A percentile compares a stretch with the other conserved stretches of the same genome.
Conservation (phyloP, 148 eudicot genomes). For the Nepenthes gracilis region DNA sequence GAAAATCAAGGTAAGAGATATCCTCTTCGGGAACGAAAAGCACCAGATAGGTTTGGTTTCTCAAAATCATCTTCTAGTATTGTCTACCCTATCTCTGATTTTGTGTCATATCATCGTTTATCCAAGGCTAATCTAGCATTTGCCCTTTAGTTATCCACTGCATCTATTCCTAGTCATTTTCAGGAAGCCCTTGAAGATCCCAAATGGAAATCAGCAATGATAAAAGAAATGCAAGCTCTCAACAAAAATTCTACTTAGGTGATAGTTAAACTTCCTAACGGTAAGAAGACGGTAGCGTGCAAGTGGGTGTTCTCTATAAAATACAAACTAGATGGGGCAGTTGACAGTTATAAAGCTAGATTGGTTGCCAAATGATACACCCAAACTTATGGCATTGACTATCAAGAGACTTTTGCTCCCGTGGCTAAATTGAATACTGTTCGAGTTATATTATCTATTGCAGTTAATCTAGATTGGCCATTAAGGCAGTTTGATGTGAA, state of each 20-base stretch:
- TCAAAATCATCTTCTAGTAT: too few species aligned
- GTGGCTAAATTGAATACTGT: not conserved
- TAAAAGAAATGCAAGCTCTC: not conserved
- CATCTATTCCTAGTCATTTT: not conserved
- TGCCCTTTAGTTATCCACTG: too few species aligned
- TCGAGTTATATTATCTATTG: not conserved
- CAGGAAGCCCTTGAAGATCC: not conserved
- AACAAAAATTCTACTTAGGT: not conserved
- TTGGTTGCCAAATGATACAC: not conserved
- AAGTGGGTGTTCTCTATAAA: not conserved
- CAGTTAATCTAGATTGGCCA: not conserved
- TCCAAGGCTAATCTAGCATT: too few species aligned
- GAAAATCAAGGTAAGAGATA: too few species aligned
- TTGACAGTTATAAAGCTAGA: not conserved
- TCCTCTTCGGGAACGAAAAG: too few species aligned
- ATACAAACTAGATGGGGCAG: not conserved
- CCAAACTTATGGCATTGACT: not conserved
- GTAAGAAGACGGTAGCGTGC: not conserved
- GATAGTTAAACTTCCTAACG: not conserved
- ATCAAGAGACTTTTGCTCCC: not conserved
- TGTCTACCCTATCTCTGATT: too few species aligned
- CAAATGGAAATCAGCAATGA: not conserved
- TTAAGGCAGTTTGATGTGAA: not conserved
- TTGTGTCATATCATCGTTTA: too few species aligned
- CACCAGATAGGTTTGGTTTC: too few species aligned